These are phyloP conservation scores for Apiotrichum brassicae DNA, from an alignment of 1,284 basidiomycete species.

Conservation along the genomic window DNA sequence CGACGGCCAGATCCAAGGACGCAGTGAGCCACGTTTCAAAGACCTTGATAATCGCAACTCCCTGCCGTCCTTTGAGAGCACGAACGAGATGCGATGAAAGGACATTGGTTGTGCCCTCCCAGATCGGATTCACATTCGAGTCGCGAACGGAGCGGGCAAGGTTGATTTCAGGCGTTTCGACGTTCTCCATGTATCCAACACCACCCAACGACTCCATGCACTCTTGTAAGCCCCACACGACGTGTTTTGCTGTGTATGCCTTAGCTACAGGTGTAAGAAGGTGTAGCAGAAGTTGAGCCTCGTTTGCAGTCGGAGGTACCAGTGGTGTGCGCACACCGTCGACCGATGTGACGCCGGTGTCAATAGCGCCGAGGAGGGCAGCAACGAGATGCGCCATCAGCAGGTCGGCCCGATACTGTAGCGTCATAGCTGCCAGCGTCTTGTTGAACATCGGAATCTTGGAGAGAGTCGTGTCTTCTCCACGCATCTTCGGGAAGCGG, in stretches of 20 bases:
- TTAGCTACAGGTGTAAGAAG: slow-evolving; percentile 66
- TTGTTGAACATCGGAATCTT: slow-evolving; percentile 49
- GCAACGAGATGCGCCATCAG: slow-evolving; percentile 59
- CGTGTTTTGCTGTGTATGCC: slow-evolving; percentile 63
- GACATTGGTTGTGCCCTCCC: slow-evolving; percentile 60
- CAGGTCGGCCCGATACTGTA: slow-evolving; percentile 61
- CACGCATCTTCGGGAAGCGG: slow-evolving; percentile 45
- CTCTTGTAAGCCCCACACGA: slow-evolving; percentile 60
- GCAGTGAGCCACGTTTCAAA: slow-evolving; percentile 7
- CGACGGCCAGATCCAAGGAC: neutral
- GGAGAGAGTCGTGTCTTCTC: slow-evolving; percentile 50
- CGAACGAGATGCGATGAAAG: slow-evolving; percentile 16
- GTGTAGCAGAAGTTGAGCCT: slow-evolving; percentile 55
- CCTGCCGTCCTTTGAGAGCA: slow-evolving; percentile 7
- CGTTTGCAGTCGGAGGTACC: slow-evolving; percentile 19
- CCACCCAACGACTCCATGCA: slow-evolving; percentile 70
- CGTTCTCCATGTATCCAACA: slow-evolving; percentile 77
- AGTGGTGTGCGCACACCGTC: slow-evolving; percentile 36
- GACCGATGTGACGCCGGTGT: slow-evolving; percentile 45
- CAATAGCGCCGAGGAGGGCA: slow-evolving; percentile 57
- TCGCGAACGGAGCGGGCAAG: slow-evolving; percentile 54
- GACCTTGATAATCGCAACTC: neutral
- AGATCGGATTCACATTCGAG: slow-evolving; percentile 67
- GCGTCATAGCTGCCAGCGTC: slow-evolving; percentile 55
- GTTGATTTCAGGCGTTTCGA: slow-evolving; percentile 51